Percentiles rank a stretch among this genome's conserved stretches.
Conservation (phyloP, 345 rosid genomes). For the Eutrema yunnanense region DNA sequence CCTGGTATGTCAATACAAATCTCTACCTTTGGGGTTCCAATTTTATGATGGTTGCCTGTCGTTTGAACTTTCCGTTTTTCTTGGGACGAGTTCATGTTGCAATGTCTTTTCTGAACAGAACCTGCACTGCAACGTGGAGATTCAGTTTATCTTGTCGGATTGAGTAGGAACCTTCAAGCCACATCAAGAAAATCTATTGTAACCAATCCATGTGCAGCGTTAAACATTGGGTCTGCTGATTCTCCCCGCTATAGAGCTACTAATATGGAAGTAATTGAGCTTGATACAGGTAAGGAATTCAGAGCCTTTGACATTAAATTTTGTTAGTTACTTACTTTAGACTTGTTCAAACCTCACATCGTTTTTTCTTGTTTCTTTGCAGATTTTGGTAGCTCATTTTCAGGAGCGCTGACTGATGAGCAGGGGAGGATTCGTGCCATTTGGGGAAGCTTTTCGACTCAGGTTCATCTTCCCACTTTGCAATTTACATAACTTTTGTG, state of each 20-base stretch:
- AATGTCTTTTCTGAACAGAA: constrained; percentile 37
- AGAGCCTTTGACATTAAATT: constrained; percentile 1
- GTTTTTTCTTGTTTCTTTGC: constrained; percentile 22
- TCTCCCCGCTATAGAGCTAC: constrained; percentile 93
- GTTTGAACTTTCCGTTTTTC: no score
- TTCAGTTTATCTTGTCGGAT: constrained; percentile 82
- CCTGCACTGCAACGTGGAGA: constrained; percentile 88
- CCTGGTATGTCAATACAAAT: constrained; percentile 54
- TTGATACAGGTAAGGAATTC: constrained; percentile 68
- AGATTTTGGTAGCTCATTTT: constrained; percentile 95
- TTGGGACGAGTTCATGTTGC: neutral
- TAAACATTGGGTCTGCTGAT: constrained; percentile 84
- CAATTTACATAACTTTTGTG: neutral
- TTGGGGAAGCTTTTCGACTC: constrained; percentile 97
- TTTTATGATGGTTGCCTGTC: neutral
- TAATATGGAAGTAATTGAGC: constrained; percentile 93
- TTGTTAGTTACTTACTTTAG: neutral
- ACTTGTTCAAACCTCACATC: neutral
- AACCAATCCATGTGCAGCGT: constrained; percentile 84
- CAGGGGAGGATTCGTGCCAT: constrained; percentile 82
- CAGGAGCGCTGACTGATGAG: constrained; percentile 91
- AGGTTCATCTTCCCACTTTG: constrained; percentile 44
- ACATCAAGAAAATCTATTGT: constrained; percentile 88
- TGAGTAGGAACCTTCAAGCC: constrained; percentile 85
- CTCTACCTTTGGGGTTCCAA: neutral